Conservation (phyloP, 768 basidiomycete genomes). For the Antrodiella citrinella region DNA sequence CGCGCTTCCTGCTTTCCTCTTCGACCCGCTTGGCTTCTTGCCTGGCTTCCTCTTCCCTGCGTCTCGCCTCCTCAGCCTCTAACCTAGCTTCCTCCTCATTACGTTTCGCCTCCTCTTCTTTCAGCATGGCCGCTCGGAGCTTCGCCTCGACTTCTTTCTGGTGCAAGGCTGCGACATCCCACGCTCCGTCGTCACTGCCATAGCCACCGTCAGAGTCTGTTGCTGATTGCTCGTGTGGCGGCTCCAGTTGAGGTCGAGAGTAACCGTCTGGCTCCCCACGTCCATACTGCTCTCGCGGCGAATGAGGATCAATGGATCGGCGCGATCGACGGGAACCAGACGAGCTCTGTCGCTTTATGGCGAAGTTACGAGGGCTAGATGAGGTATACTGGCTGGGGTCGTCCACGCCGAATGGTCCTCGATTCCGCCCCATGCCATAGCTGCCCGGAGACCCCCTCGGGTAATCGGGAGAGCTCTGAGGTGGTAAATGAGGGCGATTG, state of each 20-base stretch:
- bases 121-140: slow-evolving; percentile 16
- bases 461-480: slow-evolving; percentile 8
- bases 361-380: slow-evolving; percentile 1
- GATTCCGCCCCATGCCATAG: slow-evolving; percentile 9
- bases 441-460: slow-evolving; percentile 4
- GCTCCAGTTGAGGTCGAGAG: slow-evolving; percentile 8
- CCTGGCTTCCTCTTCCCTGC: slow-evolving; percentile 9
- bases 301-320: slow-evolving; percentile 13
- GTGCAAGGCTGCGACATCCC: slow-evolving; percentile 12
- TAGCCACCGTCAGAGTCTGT: slow-evolving; percentile 7
- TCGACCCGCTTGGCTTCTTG: slow-evolving; percentile 15
- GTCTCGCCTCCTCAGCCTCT: slow-evolving; percentile 28
- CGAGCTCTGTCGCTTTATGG: slow-evolving; percentile 15
- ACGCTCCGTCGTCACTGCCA: slow-evolving; percentile 13
- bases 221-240: slow-evolving; percentile 17
- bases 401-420: slow-evolving; percentile 16
- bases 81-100: slow-evolving; percentile 21
- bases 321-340: slow-evolving; percentile 14
- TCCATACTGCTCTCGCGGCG: slow-evolving; percentile 1
- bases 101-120: slow-evolving; percentile 25
- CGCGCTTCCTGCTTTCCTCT: slow-evolving; percentile 24
- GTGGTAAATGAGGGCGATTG: not conserved
- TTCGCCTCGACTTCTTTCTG: slow-evolving; percentile 21
- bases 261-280: slow-evolving; percentile 6
- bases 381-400: not conserved